Base-by-base conservation (phyloP, 1,139 yeast species). In the Diutina mesorugosa region DNA sequence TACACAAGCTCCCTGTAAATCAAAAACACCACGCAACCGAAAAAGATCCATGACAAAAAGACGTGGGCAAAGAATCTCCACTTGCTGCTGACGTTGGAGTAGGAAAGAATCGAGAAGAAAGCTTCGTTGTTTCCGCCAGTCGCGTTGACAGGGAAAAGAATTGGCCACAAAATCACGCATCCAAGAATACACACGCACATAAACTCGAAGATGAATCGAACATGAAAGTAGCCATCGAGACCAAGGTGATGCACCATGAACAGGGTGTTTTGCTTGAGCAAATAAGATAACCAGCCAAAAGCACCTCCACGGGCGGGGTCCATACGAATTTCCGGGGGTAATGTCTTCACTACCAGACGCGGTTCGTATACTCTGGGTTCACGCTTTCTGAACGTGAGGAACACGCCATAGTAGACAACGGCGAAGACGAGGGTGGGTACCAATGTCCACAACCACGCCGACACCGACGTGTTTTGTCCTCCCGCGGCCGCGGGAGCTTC, bases 91-190 rank as follows among this genome's bases (percentile, higher is more conserved):
- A 90, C 85, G 63, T 87, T 85, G 45, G 88, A 77, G 61, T 81
- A 81, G 3, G 87, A 71, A 58, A 87, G 69, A 53, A 79, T 72
- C 63, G 85, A 84, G 57, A 86, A 79, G 32, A 58, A 58, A 12
- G 69, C 60, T 45, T 73, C 71, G 48, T 75, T 73, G 55, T 75
- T 75, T 26, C 95, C 93, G 61, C 88, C 85, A 8, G 96, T 84
- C 14, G 95, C 96, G 68, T 90, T 89, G 55, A 93, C 86, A 0
- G 99, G 95, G 60, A 93, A 76, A 59, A 93, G 73, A 58, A 93
- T 80, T 35, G 97, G 93, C 81, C 89, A 83, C 18, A 85, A 70
- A 26, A 86, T 62, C 41, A 87, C 61, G 57, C 88, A 81, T 1
- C 95, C 95, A 12, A 84, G 65, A 9, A 84, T 64, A 35, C 87